Evolutionary conservation across 148 eudicot genomes (phyloP).

Genomic region (Camellia sinensis): DNA sequence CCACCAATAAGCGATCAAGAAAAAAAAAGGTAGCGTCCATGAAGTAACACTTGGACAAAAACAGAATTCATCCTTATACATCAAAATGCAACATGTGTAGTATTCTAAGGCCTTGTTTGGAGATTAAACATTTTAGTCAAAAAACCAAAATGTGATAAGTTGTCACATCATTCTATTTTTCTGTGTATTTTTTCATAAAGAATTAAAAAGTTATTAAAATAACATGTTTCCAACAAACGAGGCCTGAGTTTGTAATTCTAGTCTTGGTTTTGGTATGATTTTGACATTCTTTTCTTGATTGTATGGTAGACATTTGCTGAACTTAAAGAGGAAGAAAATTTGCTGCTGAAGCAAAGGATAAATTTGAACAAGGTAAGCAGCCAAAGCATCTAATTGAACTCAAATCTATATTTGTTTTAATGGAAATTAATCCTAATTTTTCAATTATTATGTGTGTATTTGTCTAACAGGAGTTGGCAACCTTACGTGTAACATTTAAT

Average conservation of each 20-base stretch:
- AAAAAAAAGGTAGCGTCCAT: conserved; percentile 48
- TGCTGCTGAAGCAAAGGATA: conserved; percentile 45
- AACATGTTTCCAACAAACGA: too few species aligned
- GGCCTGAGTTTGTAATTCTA: not conserved
- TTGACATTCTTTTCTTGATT: conserved; percentile 3
- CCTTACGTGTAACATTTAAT: conserved; percentile 35
- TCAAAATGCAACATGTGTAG: not conserved
- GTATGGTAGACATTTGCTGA: conserved; percentile 46
- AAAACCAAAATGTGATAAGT: too few species aligned
- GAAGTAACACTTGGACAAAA: not conserved
- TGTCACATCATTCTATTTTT: too few species aligned
- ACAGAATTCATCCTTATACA: not conserved
- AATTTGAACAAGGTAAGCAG: conserved; percentile 44
- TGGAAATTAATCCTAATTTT: not conserved
- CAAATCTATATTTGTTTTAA: not conserved
- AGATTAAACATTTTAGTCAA: too few species aligned
- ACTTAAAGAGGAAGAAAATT: conserved; percentile 60
- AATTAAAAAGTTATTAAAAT: too few species aligned
- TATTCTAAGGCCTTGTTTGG: not conserved
- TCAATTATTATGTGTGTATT: not conserved
- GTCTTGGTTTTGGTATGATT: not conserved
- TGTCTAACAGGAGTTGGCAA: conserved; percentile 42
- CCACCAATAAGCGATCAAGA: conserved; percentile 39
- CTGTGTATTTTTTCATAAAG: too few species aligned
- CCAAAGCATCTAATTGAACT: not conserved